phyloP scores from a whole-genome alignment of 2,329 filamentous ascomycete genomes.

The Ophiostoma ips region DNA sequence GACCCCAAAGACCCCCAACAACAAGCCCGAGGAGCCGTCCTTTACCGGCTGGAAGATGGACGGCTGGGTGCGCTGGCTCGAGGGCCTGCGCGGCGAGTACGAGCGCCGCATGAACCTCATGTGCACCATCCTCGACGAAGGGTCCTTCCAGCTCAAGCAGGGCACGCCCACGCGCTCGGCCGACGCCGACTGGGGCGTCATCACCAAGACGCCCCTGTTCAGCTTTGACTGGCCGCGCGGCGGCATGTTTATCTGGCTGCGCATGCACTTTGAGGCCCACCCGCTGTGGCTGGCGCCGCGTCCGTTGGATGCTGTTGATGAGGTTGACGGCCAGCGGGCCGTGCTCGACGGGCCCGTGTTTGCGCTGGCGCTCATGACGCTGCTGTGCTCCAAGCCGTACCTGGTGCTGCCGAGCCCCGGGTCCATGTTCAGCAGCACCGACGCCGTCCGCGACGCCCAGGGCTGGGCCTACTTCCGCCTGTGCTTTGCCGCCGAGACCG shows the following conservation, averaged over 20 bases:
- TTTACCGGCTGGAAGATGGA: slow-evolving; percentile 59
- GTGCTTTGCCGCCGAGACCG: slow-evolving; percentile 75
- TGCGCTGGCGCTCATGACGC: slow-evolving; percentile 53
- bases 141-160: slow-evolving; percentile 50
- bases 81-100: slow-evolving; percentile 69
- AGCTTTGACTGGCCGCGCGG: slow-evolving; percentile 68
- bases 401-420: slow-evolving; percentile 60
- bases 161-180: slow-evolving; percentile 30
- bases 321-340: background rate
- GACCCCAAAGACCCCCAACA: slow-evolving; percentile 10
- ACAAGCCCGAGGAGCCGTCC: slow-evolving; percentile 6
- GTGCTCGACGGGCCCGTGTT: slow-evolving; percentile 43
- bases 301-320: slow-evolving; percentile 7
- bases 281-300: slow-evolving; percentile 42
- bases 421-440: slow-evolving; percentile 55
- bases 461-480: slow-evolving; percentile 63
- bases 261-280: slow-evolving; percentile 57
- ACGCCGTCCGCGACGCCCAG: slow-evolving; percentile 39
- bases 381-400: slow-evolving; percentile 54
- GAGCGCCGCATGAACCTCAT: slow-evolving; percentile 73
- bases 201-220: slow-evolving; percentile 61
- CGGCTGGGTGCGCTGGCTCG: slow-evolving; percentile 87
- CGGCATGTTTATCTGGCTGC: slow-evolving; percentile 87
- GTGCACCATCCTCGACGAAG: slow-evolving; percentile 58
- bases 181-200: slow-evolving; percentile 55